Percentiles rank a stretch among this genome's conserved stretches.
These are phyloP conservation scores for Pythium coloratum DNA, from an alignment of 352 stramenopile species.

Conservation along the genomic window DNA sequence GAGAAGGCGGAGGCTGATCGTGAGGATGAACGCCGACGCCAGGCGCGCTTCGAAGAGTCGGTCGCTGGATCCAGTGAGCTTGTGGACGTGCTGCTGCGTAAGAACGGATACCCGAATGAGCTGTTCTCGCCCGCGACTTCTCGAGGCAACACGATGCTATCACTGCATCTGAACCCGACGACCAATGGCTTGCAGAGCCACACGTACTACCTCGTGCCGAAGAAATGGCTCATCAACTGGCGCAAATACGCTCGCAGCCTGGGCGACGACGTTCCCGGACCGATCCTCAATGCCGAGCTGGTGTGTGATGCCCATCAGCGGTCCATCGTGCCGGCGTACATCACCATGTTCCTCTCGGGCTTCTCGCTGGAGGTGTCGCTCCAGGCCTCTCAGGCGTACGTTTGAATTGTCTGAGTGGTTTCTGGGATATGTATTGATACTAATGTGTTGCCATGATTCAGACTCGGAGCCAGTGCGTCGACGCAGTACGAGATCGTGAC, in stretches of 20 bases:
- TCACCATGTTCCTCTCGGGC: conserved; percentile 85
- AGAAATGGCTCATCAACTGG: conserved; percentile 85
- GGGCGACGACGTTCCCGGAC: conserved; percentile 52
- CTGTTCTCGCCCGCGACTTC: conserved; percentile 68
- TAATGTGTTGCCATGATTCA: conserved; percentile 15
- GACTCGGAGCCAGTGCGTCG: conserved; percentile 46
- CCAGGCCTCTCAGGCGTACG: conserved; percentile 63
- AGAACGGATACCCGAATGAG: conserved; percentile 74
- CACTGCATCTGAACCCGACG: conserved; percentile 34
- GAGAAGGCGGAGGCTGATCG: conserved; percentile 57
- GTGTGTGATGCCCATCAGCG: conserved; percentile 79
- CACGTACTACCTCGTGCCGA: conserved; percentile 81
- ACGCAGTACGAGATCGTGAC: conserved; percentile 89
- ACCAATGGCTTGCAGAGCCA: conserved; percentile 32
- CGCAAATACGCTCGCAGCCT: conserved; percentile 71
- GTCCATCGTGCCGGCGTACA: conserved; percentile 78
- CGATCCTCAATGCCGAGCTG: conserved; percentile 80
- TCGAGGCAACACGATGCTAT: conserved; percentile 53
- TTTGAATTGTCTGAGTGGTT: background rate
- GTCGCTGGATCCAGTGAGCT: conserved; percentile 67
- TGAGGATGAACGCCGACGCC: conserved; percentile 51
- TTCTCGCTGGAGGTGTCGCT: conserved; percentile 80
- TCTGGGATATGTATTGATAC: conserved; percentile 1
- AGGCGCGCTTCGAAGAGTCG: conserved; percentile 60
- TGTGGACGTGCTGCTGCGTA: conserved; percentile 71